Evolutionary conservation across 306 rosid genomes (phyloP), one percentile per base, ranked within the genome.

Genomic region (Gynostemma pentaphyllum): DNA sequence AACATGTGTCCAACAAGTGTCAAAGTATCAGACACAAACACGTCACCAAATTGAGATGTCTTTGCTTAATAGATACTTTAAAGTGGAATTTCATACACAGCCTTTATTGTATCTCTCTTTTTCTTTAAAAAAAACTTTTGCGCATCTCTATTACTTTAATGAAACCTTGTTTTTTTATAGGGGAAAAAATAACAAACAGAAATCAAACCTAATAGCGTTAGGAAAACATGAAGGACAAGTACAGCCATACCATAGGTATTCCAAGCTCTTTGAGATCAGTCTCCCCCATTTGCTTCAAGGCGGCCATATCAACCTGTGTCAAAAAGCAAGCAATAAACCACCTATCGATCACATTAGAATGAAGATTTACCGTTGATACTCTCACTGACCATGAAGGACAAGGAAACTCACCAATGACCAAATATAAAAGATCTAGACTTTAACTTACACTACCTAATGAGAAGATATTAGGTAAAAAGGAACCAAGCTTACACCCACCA

Each of bases 241-340:
- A 67, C 70, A 66, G 27, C 62, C 68, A 65, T 89, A 92, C 95
- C 99, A 88, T 92, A 42, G 99, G 99, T 71, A 92, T 88, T 53
- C 99, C 99, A 57, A 88, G 89, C 82, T 88, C 96, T 68, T 88
- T 92, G 71, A 92, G 95, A 66, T 88, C 99, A 78, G 82, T 78
- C 70, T 92, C 96, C 52, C 96, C 88, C 99, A 92, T 92, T 77
- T 88, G 96, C 83, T 76, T 92, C 80, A 92, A 74, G 57, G 94
- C 90, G 68, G 94, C 57, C 94, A 92, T 80, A 82, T 92, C 99
- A 70, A 92, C 91, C 96, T 88, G 82, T 15, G n/a, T 2, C 65
- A 49, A 2, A 45, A 22, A 65, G 61, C 66, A 66, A 4, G 41
- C 47, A 26, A 60, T 56, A 62, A 48, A 12, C 32, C 40, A 46